Base-by-base conservation (phyloP, 2,329 filamentous ascomycete species). In the Huntiella bhutanensis region DNA sequence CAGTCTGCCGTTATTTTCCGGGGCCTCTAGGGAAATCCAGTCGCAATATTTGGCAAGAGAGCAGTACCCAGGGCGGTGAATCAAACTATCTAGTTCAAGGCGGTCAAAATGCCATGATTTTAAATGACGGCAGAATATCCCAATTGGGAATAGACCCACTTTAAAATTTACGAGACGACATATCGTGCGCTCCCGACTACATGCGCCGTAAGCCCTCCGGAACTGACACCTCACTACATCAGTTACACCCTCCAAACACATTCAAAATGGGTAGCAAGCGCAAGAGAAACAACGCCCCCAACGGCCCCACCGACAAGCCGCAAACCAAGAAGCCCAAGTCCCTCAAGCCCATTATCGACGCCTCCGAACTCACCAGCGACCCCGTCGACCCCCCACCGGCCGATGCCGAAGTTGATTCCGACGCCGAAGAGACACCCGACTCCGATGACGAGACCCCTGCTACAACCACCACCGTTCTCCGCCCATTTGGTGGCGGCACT, bases 401-500 rank as follows among this genome's bases (percentile, higher is more conserved):
- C 13, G 28, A 41, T n/a, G 22, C 36, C 12, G 45, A 33, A 6
- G 33, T n/a, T 33, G 46, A 11, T 12, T 16, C 22, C 34, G 35
- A 43, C 35, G 28, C 16, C 34, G 34, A 35, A 12, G 28, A 38
- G 13, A 42, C 41, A 1, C 15, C 41, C 32, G 32, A 40, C 10
- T 17, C 41, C 5, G 28, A 5, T 2, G 35, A 42, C 32, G 17
- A 33, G 5, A 15, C 41, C n/a, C 10, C 48, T 8, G 17, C 45
- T 17, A 42, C 41, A 13, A 46, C 36, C 5, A 49, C 34, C 4
- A 44, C 48, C 8, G 44, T 41, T 10, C 34, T 49, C 34, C 43
- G 48, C 3, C 48, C 44, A 16, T 49, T 50, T 15, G 41, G 45
- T 33, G 17, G 41, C 37, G 41, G 92, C 58, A 69, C 48, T 2